Evolutionary conservation across 495 filamentous ascomycete species (phyloP).

Genomic region (Talaromyces nanjingensis): DNA sequence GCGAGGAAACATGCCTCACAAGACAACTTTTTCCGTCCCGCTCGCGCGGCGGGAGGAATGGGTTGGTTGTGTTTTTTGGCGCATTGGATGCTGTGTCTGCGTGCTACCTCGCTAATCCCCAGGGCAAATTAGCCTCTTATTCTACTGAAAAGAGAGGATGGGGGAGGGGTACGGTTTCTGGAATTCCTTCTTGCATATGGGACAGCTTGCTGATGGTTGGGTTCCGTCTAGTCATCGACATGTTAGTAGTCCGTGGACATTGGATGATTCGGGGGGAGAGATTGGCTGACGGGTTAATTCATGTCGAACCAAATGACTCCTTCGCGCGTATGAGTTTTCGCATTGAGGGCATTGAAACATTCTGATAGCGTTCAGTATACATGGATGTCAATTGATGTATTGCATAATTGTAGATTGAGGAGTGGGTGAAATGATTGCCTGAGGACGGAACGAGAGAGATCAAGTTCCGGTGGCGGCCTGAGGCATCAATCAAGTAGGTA

Average conservation of each 20-base stretch:
- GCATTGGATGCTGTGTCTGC: conserved; percentile 29
- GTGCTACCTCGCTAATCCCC: conserved; percentile 26
- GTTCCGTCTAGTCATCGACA: conserved; percentile 17
- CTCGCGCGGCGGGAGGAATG: conserved; percentile 20
- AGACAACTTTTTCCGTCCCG: conserved; percentile 29
- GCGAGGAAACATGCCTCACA: conserved; percentile 27
- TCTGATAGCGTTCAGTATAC: not conserved
- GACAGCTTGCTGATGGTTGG: conserved; percentile 23
- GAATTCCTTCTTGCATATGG: conserved; percentile 31
- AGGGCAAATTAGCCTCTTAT: too few species aligned
- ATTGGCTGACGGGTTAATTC: conserved; percentile 21
- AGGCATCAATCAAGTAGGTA: not conserved
- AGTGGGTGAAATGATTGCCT: not conserved
- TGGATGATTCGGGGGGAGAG: not conserved
- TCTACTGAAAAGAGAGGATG: too few species aligned
- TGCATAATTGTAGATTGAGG: not conserved
- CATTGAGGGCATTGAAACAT: conserved; percentile 30
- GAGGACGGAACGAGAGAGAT: not conserved
- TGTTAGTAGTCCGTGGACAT: not conserved
- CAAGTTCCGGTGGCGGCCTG: not conserved
- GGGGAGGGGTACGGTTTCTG: conserved; percentile 19
- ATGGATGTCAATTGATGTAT: too few species aligned
- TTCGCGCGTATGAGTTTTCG: conserved; percentile 26
- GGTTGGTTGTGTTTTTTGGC: conserved; percentile 30
- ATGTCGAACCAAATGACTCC: conserved; percentile 27